Evolutionary conservation across 257 asterid species (phyloP).

Genomic region (Petunia axillaris): DNA sequence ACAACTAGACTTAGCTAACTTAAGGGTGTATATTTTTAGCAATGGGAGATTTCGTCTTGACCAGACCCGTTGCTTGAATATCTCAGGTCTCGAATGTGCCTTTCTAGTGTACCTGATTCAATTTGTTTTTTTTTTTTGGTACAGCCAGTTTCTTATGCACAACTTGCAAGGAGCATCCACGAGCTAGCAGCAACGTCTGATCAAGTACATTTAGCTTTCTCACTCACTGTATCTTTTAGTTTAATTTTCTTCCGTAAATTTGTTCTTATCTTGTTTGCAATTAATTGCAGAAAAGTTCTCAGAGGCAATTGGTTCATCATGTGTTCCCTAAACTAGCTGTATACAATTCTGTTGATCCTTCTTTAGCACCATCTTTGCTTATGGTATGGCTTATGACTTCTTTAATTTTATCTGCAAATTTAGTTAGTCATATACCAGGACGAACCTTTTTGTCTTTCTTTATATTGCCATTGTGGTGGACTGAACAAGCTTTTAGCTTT

Average conservation of each 20-base stretch:
- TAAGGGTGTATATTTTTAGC: background rate
- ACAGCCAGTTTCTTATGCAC: conserved; percentile 99
- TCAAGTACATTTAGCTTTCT: conserved; percentile 60
- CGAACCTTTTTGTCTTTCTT: background rate
- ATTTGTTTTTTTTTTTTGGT: conserved; percentile 28
- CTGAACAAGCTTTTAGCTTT: conserved; percentile 17
- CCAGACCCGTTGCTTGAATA: conserved; percentile 5
- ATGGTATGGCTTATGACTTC: conserved; percentile 57
- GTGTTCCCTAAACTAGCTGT: conserved; percentile 99
- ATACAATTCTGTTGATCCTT: conserved; percentile 98
- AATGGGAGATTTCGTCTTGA: background rate
- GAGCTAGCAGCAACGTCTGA: conserved; percentile 97
- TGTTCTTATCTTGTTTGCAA: conserved; percentile 29
- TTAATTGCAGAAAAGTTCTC: conserved; percentile 87
- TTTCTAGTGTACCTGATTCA: conserved; percentile 28
- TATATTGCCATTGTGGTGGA: background rate
- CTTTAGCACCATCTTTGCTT: conserved; percentile 96
- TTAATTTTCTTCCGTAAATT: conserved; percentile 23
- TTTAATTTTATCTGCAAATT: background rate
- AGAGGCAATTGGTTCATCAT: conserved; percentile 88
- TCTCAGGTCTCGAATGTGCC: conserved; percentile 8
- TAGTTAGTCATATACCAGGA: background rate
- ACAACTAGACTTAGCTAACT: conserved; percentile 10
- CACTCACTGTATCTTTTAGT: background rate
- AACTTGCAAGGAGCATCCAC: conserved; percentile 98